A percentile compares a stretch with the other conserved stretches of the same genome.
phyloP scores from a whole-genome alignment of 176 grass and related monocot species.

The Oryza rufipogon region DNA sequence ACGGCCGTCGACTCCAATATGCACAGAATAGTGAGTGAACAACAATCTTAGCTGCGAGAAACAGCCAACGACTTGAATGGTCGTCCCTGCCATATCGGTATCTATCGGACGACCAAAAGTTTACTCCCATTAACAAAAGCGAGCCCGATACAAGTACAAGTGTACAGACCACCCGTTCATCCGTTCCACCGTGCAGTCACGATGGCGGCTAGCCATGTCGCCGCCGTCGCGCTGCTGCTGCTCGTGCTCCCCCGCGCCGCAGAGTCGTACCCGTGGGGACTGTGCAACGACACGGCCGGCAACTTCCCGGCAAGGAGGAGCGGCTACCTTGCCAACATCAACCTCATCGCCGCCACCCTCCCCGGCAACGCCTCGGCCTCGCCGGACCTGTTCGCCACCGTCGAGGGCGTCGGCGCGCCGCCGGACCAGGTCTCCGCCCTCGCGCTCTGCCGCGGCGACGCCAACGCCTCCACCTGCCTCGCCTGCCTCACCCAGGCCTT shows the following conservation, averaged over 20 bases:
- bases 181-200: not conserved
- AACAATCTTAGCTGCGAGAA: no score
- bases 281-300: not conserved
- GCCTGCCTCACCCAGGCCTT: slow-evolving; percentile 40
- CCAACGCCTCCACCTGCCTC: not conserved
- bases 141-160: no score
- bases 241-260: not conserved
- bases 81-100: no score
- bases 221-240: not conserved
- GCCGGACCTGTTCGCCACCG: not conserved
- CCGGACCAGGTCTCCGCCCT: slow-evolving; percentile 23
- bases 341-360: not conserved
- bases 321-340: not conserved
- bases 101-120: no score
- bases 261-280: not conserved
- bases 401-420: not conserved
- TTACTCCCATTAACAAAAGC: no score
- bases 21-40: no score
- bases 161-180: no score
- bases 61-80: no score
- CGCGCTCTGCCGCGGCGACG: slow-evolving; percentile 49
- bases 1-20: no score
- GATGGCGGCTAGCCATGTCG: not conserved
- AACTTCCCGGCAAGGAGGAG: not conserved
- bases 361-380: not conserved